Base-by-base conservation (phyloP, 176 grass and related monocot genomes). In the Oropetium thomaeum region DNA sequence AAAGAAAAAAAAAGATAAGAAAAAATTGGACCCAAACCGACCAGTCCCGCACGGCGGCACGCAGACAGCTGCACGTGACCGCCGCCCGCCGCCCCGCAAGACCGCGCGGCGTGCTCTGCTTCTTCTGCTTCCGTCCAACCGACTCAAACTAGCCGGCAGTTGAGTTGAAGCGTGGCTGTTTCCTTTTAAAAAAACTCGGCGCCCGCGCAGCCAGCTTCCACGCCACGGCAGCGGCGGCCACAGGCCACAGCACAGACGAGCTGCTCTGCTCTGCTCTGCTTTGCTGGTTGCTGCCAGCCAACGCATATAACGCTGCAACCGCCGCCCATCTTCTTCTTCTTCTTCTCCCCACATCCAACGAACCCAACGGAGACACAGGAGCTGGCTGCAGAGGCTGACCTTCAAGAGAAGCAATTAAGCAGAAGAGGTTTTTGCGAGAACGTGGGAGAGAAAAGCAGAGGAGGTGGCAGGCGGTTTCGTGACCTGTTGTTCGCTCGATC, bases 151-250 rank as follows among this genome's bases (percentile, higher is more conserved):
- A 9, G 10, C 28, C 57, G 37, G 71, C 71, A 0, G 16, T n/a
- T 1, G 11, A 26, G 11, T 12, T 6, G 39, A 29, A 14, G 14
- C 48, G 7, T 22, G 10, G 17, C 3, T 9, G 5, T 41, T 41
- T 8, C 1, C 11, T 39, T 26, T 74, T 75, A 59, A 70, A 81
- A 81, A 37, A 57, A 20, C 48, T 6, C 17, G 52, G 34, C 45
- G 55, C 77, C 70, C 64, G 65, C 71, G 71, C 84, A 77, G 65
- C 78, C 84, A 86, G 65, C 78, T 81, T 86, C 35, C 28, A 12
- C 62, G 71, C 45, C 45, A 81, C 72, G 79, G 8, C 49, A n/a
- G 32, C 65, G 53, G 8, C 83, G 49, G 10, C 51, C n/a, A 43
- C 53, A 0, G 0, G 34, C 23, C 10, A 8, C 16, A 5, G 5